A percentile compares a stretch with the other conserved stretches of the same genome.
phyloP scores from a whole-genome alignment of 23 red algal species.

The Gracilariopsis chorda region DNA sequence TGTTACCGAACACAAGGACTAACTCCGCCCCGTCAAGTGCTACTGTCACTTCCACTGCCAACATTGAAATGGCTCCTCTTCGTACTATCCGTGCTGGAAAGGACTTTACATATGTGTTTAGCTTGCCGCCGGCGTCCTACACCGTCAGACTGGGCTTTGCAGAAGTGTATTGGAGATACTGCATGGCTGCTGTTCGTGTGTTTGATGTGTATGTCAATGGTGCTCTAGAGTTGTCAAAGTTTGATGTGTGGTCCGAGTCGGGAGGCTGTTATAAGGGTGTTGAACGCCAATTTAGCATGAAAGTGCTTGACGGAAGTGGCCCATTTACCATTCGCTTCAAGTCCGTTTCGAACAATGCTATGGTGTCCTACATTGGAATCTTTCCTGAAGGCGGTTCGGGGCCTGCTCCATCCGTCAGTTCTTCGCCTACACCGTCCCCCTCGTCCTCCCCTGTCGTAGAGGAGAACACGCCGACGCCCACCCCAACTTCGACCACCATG shows the following conservation, averaged over 20 bases:
- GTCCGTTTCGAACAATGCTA: neutral
- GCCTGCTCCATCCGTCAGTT: neutral
- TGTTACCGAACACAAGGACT: neutral
- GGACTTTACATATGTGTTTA: slow-evolving; percentile 59
- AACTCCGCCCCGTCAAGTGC: neutral
- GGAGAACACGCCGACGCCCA: neutral
- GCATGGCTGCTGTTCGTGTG: neutral
- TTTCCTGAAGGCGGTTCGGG: neutral
- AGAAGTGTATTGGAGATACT: neutral
- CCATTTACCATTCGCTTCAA: slow-evolving; percentile 15
- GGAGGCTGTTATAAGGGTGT: slow-evolving; percentile 2
- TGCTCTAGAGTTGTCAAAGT: neutral
- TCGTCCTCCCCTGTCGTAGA: neutral
- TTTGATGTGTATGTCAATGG: slow-evolving; percentile 37
- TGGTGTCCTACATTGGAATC: slow-evolving; percentile 1
- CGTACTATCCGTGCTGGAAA: neutral
- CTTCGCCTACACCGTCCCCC: neutral
- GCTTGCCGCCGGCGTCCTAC: neutral
- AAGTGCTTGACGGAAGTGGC: neutral
- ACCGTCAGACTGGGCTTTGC: slow-evolving; percentile 30
- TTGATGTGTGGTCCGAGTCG: neutral
- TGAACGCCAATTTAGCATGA: neutral
- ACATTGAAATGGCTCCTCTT: neutral
- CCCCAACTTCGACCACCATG: neutral
- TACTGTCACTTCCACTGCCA: neutral